Evolutionary conservation across 768 basidiomycete species (phyloP), one percentile per base, ranked within the genome.

Genomic region (Lactarius hengduanensis): DNA sequence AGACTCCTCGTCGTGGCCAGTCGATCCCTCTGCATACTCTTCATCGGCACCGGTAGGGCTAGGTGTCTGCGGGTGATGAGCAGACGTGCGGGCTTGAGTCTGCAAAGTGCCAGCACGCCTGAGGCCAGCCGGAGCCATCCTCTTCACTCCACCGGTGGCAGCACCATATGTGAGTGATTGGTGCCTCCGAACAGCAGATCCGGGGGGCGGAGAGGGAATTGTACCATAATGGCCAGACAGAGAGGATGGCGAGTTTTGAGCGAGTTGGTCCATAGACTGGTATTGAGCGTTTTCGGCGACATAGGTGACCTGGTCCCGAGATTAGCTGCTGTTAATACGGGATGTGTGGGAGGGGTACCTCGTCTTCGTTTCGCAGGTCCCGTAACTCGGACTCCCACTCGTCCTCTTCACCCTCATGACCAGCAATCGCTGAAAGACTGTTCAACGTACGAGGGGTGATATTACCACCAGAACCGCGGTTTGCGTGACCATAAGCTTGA

Each of bases 341-440:
- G 57, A 50, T 53, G 61, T 59, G 70, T 47, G 30, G 50, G 38
- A 13, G 28, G 73, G 78, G 70, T 68, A 90, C 91, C 77, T 91
- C 89, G 38, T 90, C 90, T 61, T 87, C 88, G 65, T 85, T 80
- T 15, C 79, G 78, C 74, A 84, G 77, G 76, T 81, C 83, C 22
- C 81, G 77, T 76, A 88, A 82, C 47, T 86, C 85, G 53, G 82
- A 79, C 75, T 91, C 90, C 92, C 92, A 94, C 63, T 91, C 89
- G 69, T 93, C 92, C 74, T 94, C 92, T 67, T 92, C 92, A 71
- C 88, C 91, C 71, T 94, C 92, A 72, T 91, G 89, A 50, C 91
- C 91, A 60, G 90, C 86, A 76, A 94, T 94, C 62, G 90, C 90
- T 41, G 89, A 84, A 61, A 94, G 84, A 75, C 90, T 93, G 72